Base-by-base conservation (phyloP, 805 yeast species). In the Yarrowia divulgata region DNA sequence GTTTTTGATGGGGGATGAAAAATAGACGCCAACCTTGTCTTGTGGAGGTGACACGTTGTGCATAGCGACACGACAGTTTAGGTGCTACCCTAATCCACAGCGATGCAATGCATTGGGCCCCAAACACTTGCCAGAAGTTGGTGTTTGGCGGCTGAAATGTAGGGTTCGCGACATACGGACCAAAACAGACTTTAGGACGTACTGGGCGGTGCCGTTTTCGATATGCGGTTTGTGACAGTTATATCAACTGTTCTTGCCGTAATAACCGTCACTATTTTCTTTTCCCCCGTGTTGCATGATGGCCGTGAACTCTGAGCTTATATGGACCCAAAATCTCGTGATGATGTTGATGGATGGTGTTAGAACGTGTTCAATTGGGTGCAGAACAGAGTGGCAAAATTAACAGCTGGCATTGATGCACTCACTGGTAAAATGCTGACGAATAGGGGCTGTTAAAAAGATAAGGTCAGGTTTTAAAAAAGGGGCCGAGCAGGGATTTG, bases 401-500 rank as follows among this genome's bases (percentile, higher is more conserved):
- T 8, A 42, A 42, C 10, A 5, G 18, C 19, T n/a, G 37, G 3
- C 54, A 16, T 32, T 8, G 9, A 32, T 50, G 55, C 55, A 32
- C 23, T n/a, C 55, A 9, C 1, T 8, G 12, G 32, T 18, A 23
- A 2, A 2, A 23, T 23, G 29, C 29, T 7, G n/a, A 6, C 16
- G 6, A 34, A 34, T 34, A 40, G 12, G 10, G 29, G 29, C 29
- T 2, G 29, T 4, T 4, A 23, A 23, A 23, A 23, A 23, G 2
- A 23, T 2, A 2, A 23, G 29, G 29, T 2, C 29, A 2, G 29
- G 29, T 4, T 23, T 2, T 63, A 69, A 73, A 71, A 50, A 69
- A 50, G 16, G 75, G 75, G 75, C 74, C 74, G 73, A 73, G 73
- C 75, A 64, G 74, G 75, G 75, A 73, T 73, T 73, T 72, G 75